Evolutionary conservation across 2,329 filamentous ascomycete species (phyloP), one percentile per base, ranked within the genome.

Genomic region (Paraconiothyrium brasiliense): DNA sequence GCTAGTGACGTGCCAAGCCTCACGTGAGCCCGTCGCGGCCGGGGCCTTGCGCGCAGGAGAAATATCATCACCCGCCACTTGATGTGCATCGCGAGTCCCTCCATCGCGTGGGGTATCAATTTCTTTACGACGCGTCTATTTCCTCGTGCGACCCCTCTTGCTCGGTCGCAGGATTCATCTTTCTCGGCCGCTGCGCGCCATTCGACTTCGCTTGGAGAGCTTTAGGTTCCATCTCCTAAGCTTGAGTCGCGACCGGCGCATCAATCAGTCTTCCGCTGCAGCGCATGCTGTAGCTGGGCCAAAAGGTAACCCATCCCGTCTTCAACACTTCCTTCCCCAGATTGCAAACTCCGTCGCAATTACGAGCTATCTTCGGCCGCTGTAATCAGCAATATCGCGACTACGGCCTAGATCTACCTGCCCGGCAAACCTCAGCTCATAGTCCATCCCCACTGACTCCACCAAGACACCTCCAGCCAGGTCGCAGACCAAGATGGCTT

Each of bases 41-140:
- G 20, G 20, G 20, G 20, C 55, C 57, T 62, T 41, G 64, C 67
- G 65, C 61, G 60, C 43, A 41, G 30, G 39, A 49, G 63, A 68
- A 71, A 68, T 70, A 71, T 68, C 65, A 62, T 66, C 64, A 66
- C 67, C 62, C 71, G 68, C 68, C 67, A 69, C 67, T 57, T 46
- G 64, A 62, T 62, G 61, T 66, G 63, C 71, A 71, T 72, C 71
- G 62, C 66, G 66, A 69, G 48, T 65, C 68, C 68, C 68, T 67
- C 64, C 70, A 67, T 71, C 72, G 71, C 71, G 71, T 64, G 59
- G 71, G 64, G 67, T 63, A 60, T 67, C 47, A 66, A 67, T 63
- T 61, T 54, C 56, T 62, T 60, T 60, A 60, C 62, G 52, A 66
- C 64, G 67, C 68, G 71, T 68, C 56, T 64, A 27, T 64, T 64